Percentiles rank a stretch among this genome's conserved stretches.
phyloP scores from a whole-genome alignment of 305 asterid genomes.

The Ilex paraguariensis region DNA sequence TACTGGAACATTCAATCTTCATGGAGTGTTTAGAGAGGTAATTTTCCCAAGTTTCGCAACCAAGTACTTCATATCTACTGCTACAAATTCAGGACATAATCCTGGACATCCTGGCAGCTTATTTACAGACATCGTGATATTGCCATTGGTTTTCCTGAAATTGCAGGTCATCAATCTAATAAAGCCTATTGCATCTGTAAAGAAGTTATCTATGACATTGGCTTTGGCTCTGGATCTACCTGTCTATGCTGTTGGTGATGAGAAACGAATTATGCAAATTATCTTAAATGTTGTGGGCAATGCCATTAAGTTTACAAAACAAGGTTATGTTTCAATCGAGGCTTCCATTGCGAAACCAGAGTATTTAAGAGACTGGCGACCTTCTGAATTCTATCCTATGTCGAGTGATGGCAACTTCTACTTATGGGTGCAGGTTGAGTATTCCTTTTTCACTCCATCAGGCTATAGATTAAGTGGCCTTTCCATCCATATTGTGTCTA shows the following conservation, averaged over 20 bases:
- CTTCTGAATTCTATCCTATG: slow-evolving; percentile 34
- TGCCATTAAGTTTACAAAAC: slow-evolving; percentile 71
- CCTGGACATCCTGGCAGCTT: too few relatives aligned
- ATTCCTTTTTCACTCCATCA: background rate
- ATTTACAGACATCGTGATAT: background rate
- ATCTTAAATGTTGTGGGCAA: slow-evolving; percentile 52
- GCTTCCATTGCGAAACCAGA: slow-evolving; percentile 58
- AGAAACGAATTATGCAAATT: slow-evolving; percentile 61
- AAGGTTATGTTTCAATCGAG: slow-evolving; percentile 50
- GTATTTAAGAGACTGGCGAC: slow-evolving; percentile 39
- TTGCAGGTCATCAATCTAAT: slow-evolving; percentile 55
- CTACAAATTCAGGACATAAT: background rate
- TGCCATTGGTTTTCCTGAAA: slow-evolving; percentile 7
- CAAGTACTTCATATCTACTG: background rate
- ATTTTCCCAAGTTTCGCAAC: background rate
- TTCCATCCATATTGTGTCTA: too few relatives aligned
- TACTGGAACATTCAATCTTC: slow-evolving; percentile 44
- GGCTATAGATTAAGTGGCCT: too few relatives aligned
- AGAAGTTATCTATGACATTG: slow-evolving; percentile 47
- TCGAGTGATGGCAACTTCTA: slow-evolving; percentile 44
- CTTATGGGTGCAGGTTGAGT: slow-evolving; percentile 55
- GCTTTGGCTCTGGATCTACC: slow-evolving; percentile 50
- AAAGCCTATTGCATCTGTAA: slow-evolving; percentile 65
- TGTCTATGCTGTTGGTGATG: slow-evolving; percentile 53
- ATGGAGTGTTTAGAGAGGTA: slow-evolving; percentile 55